These are phyloP conservation scores for Comarum palustre DNA, from an alignment of 306 rosid species.

Conservation along the genomic window DNA sequence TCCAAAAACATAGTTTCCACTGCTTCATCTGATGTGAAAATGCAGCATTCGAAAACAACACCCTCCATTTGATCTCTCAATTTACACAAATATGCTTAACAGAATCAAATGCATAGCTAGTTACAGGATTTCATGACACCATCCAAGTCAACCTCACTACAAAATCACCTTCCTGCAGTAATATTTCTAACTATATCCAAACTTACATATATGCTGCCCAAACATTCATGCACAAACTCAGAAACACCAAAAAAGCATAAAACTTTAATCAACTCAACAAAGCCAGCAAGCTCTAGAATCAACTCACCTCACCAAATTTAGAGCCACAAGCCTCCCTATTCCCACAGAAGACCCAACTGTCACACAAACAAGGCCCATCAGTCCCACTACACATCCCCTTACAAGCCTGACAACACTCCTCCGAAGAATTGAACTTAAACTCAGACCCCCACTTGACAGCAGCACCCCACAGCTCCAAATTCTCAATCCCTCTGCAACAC, in stretches of 20 bases:
- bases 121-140: background rate
- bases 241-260: background rate
- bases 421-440: conserved; percentile 64
- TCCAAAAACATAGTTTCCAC: background rate
- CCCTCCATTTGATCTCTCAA: background rate
- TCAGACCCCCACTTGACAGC: conserved; percentile 96
- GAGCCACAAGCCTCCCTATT: conserved; percentile 64
- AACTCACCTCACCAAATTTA: conserved; percentile 75
- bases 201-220: background rate
- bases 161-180: background rate
- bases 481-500: conserved; percentile 75
- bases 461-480: conserved; percentile 84
- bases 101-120: background rate
- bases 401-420: conserved; percentile 77
- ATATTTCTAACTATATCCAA: background rate
- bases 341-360: conserved; percentile 88
- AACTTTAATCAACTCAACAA: conserved; percentile 1
- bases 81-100: background rate
- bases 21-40: background rate
- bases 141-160: background rate
- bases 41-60: background rate
- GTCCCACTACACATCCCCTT: conserved; percentile 79
- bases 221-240: background rate
- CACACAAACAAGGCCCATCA: conserved; percentile 89
- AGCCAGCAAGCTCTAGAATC: background rate